Percentiles rank a stretch among this genome's conserved stretches.
Conservation (phyloP, 768 basidiomycete species). For the Strobilomyces echinocephalus region DNA sequence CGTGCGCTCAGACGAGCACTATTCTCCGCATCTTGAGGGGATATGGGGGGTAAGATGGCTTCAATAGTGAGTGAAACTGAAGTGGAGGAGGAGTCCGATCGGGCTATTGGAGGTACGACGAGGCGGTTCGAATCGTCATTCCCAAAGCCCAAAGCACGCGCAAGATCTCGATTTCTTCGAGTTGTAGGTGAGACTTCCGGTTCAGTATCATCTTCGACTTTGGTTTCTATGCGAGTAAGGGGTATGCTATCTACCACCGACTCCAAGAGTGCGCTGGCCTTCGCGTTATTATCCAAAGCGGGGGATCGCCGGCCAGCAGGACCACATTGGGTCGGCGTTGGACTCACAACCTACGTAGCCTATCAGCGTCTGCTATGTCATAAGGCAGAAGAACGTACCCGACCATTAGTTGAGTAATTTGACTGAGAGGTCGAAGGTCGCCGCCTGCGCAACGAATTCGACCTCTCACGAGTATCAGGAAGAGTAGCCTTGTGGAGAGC, state of each 20-base stretch:
- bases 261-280: constrained; percentile 63
- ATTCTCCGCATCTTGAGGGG: constrained; percentile 16
- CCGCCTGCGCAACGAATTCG: constrained; percentile 67
- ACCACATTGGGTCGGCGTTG: constrained; percentile 38
- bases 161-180: constrained; percentile 68
- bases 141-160: constrained; percentile 67
- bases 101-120: constrained; percentile 17
- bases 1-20: constrained; percentile 1
- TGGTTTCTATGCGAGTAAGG: constrained; percentile 30
- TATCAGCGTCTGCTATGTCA: constrained; percentile 6
- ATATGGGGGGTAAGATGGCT: constrained; percentile 26
- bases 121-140: constrained; percentile 33
- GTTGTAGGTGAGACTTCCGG: constrained; percentile 46
- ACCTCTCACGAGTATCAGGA: constrained; percentile 56
- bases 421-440: constrained; percentile 83
- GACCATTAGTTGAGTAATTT: constrained; percentile 58
- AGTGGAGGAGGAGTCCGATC: constrained; percentile 26
- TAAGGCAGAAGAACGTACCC: constrained; percentile 30
- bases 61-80: constrained; percentile 34
- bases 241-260: constrained; percentile 56
- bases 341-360: constrained; percentile 50
- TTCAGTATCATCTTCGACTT: constrained; percentile 23
- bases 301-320: constrained; percentile 29
- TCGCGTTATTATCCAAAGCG: constrained; percentile 46
- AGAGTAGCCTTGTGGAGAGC: constrained; percentile 53